Conservation (phyloP, 2,329 filamentous ascomycete genomes). For the Trichoderma asperellum region DNA sequence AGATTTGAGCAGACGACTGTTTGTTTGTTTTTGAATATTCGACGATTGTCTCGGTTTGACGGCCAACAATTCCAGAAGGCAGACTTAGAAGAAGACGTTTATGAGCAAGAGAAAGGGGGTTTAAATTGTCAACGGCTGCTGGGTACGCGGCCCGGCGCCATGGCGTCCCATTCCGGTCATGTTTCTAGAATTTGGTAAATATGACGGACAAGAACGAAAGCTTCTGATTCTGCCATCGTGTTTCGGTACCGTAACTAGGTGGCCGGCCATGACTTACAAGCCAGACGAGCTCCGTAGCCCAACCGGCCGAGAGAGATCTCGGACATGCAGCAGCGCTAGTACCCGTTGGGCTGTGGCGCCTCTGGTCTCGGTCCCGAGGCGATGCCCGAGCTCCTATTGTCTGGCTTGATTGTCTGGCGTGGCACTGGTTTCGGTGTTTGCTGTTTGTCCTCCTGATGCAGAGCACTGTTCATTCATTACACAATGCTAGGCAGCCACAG, state of each 20-base stretch:
- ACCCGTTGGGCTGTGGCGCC: constrained; percentile 17
- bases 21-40: neutral
- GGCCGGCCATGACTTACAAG: neutral
- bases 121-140: neutral
- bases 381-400: constrained; percentile 3
- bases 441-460: neutral
- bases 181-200: neutral
- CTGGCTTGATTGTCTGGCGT: neutral
- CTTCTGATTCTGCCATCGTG: neutral
- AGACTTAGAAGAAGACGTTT: neutral
- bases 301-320: constrained; percentile 1
- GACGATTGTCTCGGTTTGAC: neutral
- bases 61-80: neutral
- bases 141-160: neutral
- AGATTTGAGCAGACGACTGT: neutral
- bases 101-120: neutral
- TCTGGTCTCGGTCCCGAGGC: constrained; percentile 12
- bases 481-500: neutral
- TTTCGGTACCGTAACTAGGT: neutral
- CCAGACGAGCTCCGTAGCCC: neutral
- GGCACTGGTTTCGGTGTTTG: neutral
- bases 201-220: neutral
- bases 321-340: constrained; percentile 18
- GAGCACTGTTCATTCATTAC: neutral
- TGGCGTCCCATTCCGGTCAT: neutral